A percentile compares a stretch with the other conserved stretches of the same genome.
Evolutionary conservation across 331 rosid genomes (phyloP).

Genomic region (Cydonia oblonga): DNA sequence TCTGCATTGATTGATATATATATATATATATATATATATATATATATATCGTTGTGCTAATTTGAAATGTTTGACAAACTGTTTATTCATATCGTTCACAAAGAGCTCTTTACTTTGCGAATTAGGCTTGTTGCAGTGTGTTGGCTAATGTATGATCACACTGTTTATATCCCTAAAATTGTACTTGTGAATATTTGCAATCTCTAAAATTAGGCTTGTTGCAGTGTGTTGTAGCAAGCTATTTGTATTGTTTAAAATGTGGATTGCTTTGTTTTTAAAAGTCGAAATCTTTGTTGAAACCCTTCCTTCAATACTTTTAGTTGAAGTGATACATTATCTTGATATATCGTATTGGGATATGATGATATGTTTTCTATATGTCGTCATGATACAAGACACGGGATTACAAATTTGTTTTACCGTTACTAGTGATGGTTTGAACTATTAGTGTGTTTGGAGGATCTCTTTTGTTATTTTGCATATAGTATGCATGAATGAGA

Average conservation of each 20-base stretch:
- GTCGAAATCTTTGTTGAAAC: background rate
- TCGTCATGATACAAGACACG: background rate
- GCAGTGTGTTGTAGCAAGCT: background rate
- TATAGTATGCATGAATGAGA: no score
- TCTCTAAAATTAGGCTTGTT: background rate
- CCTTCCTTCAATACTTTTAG: background rate
- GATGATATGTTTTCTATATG: background rate
- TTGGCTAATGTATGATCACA: background rate
- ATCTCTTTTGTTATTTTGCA: no score
- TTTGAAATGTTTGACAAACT: background rate
- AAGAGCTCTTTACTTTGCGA: background rate
- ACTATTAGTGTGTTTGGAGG: background rate
- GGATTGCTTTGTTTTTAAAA: background rate
- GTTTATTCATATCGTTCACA: background rate
- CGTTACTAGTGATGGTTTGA: background rate
- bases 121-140: background rate
- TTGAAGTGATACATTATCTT: background rate
- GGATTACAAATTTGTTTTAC: background rate
- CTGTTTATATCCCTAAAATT: background rate
- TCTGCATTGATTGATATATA: background rate
- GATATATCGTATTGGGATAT: background rate
- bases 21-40: no score
- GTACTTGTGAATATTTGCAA: background rate
- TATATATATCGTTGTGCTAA: background rate
- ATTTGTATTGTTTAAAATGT: background rate